Evolutionary conservation across 2,329 filamentous ascomycete species (phyloP).

Genomic region (Talaromyces marneffei): DNA sequence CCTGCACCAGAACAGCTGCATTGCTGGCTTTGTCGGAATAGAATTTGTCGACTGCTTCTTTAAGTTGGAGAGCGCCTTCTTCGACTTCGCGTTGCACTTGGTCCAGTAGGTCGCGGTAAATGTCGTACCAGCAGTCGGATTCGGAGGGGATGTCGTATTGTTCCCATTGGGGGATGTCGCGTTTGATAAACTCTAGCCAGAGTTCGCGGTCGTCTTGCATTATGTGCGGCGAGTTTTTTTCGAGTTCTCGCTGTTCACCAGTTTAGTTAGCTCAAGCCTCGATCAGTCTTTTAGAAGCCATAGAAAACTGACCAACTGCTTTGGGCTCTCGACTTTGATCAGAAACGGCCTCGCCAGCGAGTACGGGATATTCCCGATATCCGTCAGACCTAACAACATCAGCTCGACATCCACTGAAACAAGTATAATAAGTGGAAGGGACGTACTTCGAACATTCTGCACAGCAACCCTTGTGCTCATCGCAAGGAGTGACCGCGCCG

Average conservation of each 20-base stretch:
- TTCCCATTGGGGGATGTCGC: constrained; percentile 65
- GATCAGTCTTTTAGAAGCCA: background rate
- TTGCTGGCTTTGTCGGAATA: constrained; percentile 55
- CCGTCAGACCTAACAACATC: constrained; percentile 49
- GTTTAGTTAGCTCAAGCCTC: constrained; percentile 1
- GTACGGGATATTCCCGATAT: constrained; percentile 68
- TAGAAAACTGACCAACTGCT: constrained; percentile 57
- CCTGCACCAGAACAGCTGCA: constrained; percentile 20
- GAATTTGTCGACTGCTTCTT: constrained; percentile 52
- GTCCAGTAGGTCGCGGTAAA: constrained; percentile 65
- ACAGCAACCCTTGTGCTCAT: constrained; percentile 15
- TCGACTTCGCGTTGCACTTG: constrained; percentile 54
- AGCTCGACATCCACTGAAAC: background rate
- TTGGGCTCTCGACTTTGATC: constrained; percentile 62
- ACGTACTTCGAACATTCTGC: constrained; percentile 14
- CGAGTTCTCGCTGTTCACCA: constrained; percentile 52
- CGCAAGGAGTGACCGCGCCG: constrained; percentile 14
- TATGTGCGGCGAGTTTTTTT: constrained; percentile 71
- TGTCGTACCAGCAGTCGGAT: constrained; percentile 66
- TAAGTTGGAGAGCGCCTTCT: constrained; percentile 54
- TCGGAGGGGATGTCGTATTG: constrained; percentile 62
- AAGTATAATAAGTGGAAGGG: background rate
- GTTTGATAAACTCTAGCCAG: constrained; percentile 73
- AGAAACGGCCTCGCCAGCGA: constrained; percentile 62
- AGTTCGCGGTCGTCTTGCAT: constrained; percentile 62